Conservation (phyloP, 495 filamentous ascomycete species). For the Pyronema omphalodes region DNA sequence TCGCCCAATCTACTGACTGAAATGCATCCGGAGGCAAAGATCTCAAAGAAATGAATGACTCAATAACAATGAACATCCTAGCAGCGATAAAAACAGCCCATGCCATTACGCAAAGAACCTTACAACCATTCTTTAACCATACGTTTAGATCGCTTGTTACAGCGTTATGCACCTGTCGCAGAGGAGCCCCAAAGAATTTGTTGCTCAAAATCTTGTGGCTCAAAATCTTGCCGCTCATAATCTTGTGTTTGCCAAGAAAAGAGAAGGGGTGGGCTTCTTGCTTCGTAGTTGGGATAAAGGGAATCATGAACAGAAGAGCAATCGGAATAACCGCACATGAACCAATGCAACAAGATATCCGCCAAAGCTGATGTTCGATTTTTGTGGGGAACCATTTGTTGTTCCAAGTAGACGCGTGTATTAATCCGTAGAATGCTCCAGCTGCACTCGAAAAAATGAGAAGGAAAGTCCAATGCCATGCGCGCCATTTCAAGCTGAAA, state of each 20-base stretch:
- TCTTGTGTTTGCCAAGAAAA: no score
- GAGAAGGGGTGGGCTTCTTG: no score
- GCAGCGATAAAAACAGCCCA: neutral
- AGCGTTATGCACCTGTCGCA: no score
- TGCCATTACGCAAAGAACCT: neutral
- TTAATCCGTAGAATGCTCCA: neutral
- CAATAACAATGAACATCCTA: neutral
- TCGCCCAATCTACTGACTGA: neutral
- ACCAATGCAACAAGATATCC: neutral
- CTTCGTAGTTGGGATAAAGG: neutral
- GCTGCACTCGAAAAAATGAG: neutral
- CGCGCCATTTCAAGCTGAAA: neutral
- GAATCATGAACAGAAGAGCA: neutral
- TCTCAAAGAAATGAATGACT: neutral
- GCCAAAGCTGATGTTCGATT: neutral
- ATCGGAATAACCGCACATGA: neutral
- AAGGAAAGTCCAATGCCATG: neutral
- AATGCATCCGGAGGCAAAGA: neutral
- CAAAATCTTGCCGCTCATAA: no score
- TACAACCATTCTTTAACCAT: no score
- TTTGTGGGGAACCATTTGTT: neutral
- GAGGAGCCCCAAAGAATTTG: no score
- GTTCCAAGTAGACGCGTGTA: neutral
- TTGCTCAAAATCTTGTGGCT: no score
- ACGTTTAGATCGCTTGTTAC: no score